Evolutionary conservation across 2,329 filamentous ascomycete genomes (phyloP), one percentile per base, ranked within the genome.

Genomic region (Aspergillus uvarum): DNA sequence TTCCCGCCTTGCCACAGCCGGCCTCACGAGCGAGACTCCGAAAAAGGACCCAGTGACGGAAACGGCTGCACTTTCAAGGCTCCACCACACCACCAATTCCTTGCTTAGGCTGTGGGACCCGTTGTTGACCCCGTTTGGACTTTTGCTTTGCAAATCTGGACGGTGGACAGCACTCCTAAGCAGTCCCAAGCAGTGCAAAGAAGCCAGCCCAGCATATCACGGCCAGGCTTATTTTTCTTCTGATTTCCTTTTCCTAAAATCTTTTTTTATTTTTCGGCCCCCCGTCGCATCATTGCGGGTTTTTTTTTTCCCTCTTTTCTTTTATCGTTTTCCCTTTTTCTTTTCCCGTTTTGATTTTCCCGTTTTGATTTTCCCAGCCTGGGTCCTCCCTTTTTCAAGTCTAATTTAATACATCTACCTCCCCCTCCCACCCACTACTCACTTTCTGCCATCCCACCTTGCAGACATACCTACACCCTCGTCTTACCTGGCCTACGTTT

Each of bases 61-160:
- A 72, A 68, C 72, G 71, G 70, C 70, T 68, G 38, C 53, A n/a
- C 38, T 59, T 60, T 32, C 55, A 14, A 35, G 51, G 56, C 59
- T 56, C 61, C 44, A 59, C 56, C 50, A 58, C 22, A 32, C 64
- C 47, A 57, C 55, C 55, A 58, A 53, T 56, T 60, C 54, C 53
- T 56, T 55, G 53, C 53, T 55, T 48, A 51, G 44, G 31, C 42
- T 49, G 67, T 68, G 65, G 70, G 68, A 71, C 70, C 71, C 82
- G 63, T 64, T 61, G 63, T 69, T 65, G 69, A 85, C 82, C 21
- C 81, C 68, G 29, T 35, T 12, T 12, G 11, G 11, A 12, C 32
- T 35, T 35, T 78, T 76, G 35, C 82, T 78, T 76, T 44, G 82
- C 77, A 61, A 76, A 78, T 26, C 80, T 76, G 42, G 80, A 78